Conservation (phyloP, 768 basidiomycete species). For the Russula vinacea region DNA sequence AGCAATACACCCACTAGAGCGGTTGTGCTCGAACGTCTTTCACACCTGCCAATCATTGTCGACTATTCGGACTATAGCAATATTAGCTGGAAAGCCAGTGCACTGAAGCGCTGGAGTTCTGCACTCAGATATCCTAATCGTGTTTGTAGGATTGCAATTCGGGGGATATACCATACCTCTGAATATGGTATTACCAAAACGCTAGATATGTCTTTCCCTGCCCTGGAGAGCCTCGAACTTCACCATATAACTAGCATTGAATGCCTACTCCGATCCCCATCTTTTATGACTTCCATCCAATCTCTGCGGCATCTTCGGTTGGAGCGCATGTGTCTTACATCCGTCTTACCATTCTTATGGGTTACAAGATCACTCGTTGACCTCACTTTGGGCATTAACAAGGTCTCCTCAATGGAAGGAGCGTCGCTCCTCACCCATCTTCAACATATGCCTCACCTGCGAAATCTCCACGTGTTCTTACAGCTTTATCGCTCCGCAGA, state of each 20-base stretch:
- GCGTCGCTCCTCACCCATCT: background rate
- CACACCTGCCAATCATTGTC: background rate
- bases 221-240: constrained; percentile 1
- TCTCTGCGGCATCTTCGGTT: background rate
- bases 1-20: background rate
- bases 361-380: background rate
- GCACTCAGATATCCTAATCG: background rate
- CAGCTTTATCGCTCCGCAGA: no score
- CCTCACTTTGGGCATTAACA: background rate
- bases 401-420: background rate
- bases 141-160: background rate
- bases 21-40: no score
- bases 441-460: background rate
- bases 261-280: no score
- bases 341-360: background rate
- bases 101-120: background rate
- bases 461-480: background rate
- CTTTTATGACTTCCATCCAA: no score
- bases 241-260: no score
- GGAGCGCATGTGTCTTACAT: no score
- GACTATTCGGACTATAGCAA: background rate
- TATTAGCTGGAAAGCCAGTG: no score
- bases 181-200: background rate
- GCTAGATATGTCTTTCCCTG: background rate
- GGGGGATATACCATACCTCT: no score